Percentiles rank a stretch among this genome's conserved stretches.
Evolutionary conservation across 352 stramenopile genomes (phyloP).

Genomic region (Globisporangium iwayamae): DNA sequence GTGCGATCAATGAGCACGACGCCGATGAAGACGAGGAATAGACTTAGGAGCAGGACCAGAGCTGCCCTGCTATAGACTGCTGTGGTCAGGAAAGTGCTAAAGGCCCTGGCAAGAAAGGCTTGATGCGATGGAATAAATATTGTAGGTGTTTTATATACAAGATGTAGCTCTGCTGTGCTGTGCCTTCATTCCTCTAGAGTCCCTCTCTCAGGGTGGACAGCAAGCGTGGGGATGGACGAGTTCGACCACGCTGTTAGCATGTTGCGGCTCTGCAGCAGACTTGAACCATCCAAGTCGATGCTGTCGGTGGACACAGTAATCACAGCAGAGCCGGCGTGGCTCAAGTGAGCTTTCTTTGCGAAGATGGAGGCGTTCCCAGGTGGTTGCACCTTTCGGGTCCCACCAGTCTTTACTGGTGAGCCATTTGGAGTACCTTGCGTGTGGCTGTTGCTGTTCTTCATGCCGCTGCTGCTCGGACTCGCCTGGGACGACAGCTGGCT

Average conservation of each 20-base stretch:
- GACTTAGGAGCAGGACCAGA: neutral
- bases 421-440: neutral
- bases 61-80: neutral
- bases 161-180: neutral
- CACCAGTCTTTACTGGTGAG: slow-evolving; percentile 3
- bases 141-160: slow-evolving; percentile 2
- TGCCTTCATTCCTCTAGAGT: neutral
- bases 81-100: no score
- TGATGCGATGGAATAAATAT: slow-evolving; percentile 12
- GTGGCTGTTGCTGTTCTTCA: neutral
- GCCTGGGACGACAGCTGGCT: neutral
- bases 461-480: neutral
- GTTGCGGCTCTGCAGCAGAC: slow-evolving; percentile 1
- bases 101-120: neutral
- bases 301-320: neutral
- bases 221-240: slow-evolving; percentile 11
- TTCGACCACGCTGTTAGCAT: slow-evolving; percentile 15
- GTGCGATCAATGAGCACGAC: slow-evolving; percentile 45
- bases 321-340: neutral
- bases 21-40: slow-evolving; percentile 30
- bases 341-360: neutral
- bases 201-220: neutral
- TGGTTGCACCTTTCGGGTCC: neutral
- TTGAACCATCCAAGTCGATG: neutral
- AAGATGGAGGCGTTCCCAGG: slow-evolving; percentile 11